A percentile compares a stretch with the other conserved stretches of the same genome.
These are phyloP conservation scores for Colletotrichum endophyticum DNA, from an alignment of 2,329 filamentous ascomycete species.

Conservation along the genomic window DNA sequence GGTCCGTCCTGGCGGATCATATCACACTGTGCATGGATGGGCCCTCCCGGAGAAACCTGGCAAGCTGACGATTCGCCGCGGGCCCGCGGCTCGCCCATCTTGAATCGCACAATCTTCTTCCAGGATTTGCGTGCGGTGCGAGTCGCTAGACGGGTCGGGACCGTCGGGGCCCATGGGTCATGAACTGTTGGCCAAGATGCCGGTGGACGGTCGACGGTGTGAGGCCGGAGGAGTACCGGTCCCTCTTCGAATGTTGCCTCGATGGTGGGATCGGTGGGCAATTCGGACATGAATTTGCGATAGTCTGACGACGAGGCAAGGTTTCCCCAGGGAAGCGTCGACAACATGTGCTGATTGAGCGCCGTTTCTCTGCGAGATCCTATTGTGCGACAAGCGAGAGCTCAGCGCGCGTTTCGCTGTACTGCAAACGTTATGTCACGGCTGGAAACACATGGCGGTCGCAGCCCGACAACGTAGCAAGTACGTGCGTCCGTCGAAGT, in stretches of 20 bases:
- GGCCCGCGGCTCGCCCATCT: conserved; percentile 8
- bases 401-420: neutral
- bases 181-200: neutral
- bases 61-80: neutral
- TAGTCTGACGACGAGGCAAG: neutral
- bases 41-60: conserved; percentile 1
- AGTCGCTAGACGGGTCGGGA: neutral
- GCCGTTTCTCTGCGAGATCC: neutral
- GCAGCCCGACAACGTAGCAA: conserved; percentile 5
- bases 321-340: neutral
- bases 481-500: neutral
- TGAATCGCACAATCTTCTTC: conserved; percentile 3
- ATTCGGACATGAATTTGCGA: neutral
- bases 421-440: neutral
- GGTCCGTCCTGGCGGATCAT: neutral
- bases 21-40: conserved; percentile 14
- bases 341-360: neutral
- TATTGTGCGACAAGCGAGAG: neutral
- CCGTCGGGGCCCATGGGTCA: neutral
- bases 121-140: neutral
- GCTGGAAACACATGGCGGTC: conserved; percentile 4
- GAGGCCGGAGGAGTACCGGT: neutral
- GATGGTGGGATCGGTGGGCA: neutral
- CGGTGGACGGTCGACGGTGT: neutral
- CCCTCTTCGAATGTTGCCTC: neutral